Base-by-base conservation (phyloP, 2,329 filamentous ascomycete genomes). In the Fusarium nanum region DNA sequence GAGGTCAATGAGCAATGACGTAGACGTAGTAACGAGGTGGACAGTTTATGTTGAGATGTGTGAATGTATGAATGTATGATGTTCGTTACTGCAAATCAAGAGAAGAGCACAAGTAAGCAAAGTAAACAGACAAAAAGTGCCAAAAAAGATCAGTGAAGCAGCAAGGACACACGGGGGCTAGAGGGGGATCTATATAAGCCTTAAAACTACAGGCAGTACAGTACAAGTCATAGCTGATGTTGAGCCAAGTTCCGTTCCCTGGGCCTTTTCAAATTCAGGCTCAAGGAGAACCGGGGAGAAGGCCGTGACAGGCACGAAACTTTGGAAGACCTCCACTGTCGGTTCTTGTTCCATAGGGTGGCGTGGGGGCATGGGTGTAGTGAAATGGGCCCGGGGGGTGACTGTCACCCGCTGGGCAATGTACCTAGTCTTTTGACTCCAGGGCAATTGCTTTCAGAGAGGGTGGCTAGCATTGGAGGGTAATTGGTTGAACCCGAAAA, bases 101-200 rank as follows among this genome's bases (percentile, higher is more conserved):
- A 48, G 32, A 56, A 65, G 18, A 48, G 32, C 42, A 55, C 20
- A 37, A 37, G 34, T 7, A 11, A 37, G 34, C 34, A 37, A 37
- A 37, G 18, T 37, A n/a, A 70, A 62, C 20, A 41, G 57, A 42
- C 65, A 50, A 66, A 56, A 45, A 41, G 32, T 25, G 56, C 55
- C 34, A 62, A 64, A 42, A 42, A 55, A 60, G 34, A 62, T 41
- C 56, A 58, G 48, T 67, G 37, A 53, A 64, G 59, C 34, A 48
- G 48, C 54, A 48, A 49, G 59, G 50, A 61, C 50, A 58, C 45
- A 56, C 56, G 57, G 64, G 64, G 60, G 48, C 44, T 45, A 57
- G 32, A 42, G 68, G 68, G 61, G 64, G 63, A 69, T 64, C 68
- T 76, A 75, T 76, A 76, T 76, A 76, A 74, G 71, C 64, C 63